A percentile compares a stretch with the other conserved stretches of the same genome.
Evolutionary conservation across 2,329 filamentous ascomycete genomes (phyloP).

Genomic region (Colletotrichum graminicola): DNA sequence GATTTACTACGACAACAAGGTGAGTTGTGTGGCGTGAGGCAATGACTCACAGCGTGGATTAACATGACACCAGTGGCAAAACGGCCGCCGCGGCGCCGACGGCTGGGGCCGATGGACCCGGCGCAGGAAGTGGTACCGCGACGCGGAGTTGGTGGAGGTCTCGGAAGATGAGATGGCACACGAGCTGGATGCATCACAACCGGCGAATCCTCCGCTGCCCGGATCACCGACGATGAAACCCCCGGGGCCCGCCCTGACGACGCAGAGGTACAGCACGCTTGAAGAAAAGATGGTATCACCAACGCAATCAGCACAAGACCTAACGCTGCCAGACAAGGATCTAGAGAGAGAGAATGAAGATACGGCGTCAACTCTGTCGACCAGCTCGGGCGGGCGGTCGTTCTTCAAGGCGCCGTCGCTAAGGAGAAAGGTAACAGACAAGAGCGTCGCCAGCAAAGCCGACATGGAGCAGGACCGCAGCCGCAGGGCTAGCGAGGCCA

Average conservation of each 20-base stretch:
- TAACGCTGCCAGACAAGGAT: constrained; percentile 37
- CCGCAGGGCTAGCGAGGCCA: constrained; percentile 57
- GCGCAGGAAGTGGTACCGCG: constrained; percentile 94
- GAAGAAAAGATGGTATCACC: constrained; percentile 54
- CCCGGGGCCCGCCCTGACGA: constrained; percentile 39
- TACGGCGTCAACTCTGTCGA: constrained; percentile 60
- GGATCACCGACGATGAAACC: constrained; percentile 32
- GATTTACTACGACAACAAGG: constrained; percentile 99
- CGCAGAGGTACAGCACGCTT: constrained; percentile 51
- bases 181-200: constrained; percentile 36
- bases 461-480: constrained; percentile 51
- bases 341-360: constrained; percentile 52
- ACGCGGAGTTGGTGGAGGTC: constrained; percentile 92
- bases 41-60: background rate
- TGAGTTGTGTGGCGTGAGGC: constrained; percentile 52
- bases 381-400: constrained; percentile 57
- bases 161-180: constrained; percentile 48
- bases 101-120: constrained; percentile 96
- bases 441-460: constrained; percentile 43
- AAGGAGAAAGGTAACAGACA: constrained; percentile 55
- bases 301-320: constrained; percentile 46
- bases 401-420: constrained; percentile 58
- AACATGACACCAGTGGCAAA: constrained; percentile 77
- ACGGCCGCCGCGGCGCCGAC: constrained; percentile 85
- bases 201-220: constrained; percentile 20